Evolutionary conservation across 2,329 filamentous ascomycete species (phyloP).

Genomic region (Pyrenophora teres): DNA sequence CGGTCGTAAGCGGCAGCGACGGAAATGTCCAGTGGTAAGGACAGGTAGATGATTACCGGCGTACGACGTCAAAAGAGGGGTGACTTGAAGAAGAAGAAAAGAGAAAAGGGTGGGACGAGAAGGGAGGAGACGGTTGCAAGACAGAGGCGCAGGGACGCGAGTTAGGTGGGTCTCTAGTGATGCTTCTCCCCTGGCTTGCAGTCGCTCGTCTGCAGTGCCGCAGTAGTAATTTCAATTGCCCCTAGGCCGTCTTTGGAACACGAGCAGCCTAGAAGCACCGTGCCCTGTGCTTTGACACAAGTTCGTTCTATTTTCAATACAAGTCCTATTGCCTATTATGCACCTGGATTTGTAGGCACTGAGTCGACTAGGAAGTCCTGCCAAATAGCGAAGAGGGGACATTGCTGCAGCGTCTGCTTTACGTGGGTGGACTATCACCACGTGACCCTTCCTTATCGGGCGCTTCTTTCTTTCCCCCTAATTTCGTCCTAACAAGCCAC

Average conservation of each 20-base stretch:
- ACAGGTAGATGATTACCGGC: slow-evolving; percentile 19
- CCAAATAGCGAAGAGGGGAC: not conserved
- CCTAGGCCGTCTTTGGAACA: slow-evolving; percentile 30
- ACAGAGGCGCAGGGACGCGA: slow-evolving; percentile 37
- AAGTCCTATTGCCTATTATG: not conserved
- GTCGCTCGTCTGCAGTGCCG: slow-evolving; percentile 14
- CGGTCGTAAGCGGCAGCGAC: slow-evolving; percentile 19
- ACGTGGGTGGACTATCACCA: slow-evolving; percentile 12
- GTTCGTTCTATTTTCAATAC: slow-evolving; percentile 9
- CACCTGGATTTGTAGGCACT: not conserved
- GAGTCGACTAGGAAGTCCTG: not conserved
- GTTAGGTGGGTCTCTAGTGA: slow-evolving; percentile 28
- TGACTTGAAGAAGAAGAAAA: slow-evolving; percentile 17
- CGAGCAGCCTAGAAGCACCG: slow-evolving; percentile 24
- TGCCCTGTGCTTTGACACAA: slow-evolving; percentile 9
- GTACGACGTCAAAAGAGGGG: slow-evolving; percentile 5
- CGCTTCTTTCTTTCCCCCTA: slow-evolving; percentile 16
- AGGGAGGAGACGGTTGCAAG: slow-evolving; percentile 25
- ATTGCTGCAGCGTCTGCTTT: not conserved
- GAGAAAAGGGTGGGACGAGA: slow-evolving; percentile 20
- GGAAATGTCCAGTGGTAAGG: slow-evolving; percentile 18
- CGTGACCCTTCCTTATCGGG: slow-evolving; percentile 22
- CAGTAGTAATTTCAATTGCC: slow-evolving; percentile 34
- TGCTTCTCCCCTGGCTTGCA: slow-evolving; percentile 33
- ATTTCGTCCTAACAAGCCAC: slow-evolving; percentile 23